phyloP scores from a whole-genome alignment of 2,329 filamentous ascomycete genomes.

The Ceratocystiopsis brevicomis region DNA sequence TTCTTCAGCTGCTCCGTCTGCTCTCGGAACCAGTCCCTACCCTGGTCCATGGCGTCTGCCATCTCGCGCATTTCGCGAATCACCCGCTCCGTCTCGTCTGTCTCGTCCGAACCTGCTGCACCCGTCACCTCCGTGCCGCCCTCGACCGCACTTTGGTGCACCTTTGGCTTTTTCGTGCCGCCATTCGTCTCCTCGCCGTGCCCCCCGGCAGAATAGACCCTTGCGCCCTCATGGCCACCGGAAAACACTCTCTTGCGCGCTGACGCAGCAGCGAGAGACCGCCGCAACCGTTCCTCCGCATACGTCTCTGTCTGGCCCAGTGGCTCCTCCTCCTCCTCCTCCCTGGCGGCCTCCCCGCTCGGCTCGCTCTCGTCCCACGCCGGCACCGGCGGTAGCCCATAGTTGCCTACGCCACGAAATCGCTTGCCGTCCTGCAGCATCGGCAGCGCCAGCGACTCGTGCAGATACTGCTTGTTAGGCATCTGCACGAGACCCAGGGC shows the following conservation, averaged over 20 bases:
- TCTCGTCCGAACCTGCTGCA: constrained; percentile 4
- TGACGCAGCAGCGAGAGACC: not conserved
- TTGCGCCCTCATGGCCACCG: not conserved
- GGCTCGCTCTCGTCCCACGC: not conserved
- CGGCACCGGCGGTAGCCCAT: constrained; percentile 14
- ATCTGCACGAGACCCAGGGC: constrained; percentile 22
- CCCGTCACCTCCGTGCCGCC: not conserved
- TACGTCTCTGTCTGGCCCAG: not conserved
- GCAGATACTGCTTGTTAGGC: constrained; percentile 16
- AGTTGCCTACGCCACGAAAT: constrained; percentile 20
- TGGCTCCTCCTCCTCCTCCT: not conserved
- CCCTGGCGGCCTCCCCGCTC: not conserved
- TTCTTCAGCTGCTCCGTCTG: constrained; percentile 22
- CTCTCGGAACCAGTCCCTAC: constrained; percentile 25
- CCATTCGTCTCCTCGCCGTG: not conserved
- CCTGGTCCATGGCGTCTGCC: constrained; percentile 27
- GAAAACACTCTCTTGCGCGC: constrained; percentile 5
- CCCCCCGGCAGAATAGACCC: not conserved
- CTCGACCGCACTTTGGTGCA: not conserved
- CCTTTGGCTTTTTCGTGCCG: constrained; percentile 4
- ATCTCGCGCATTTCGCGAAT: constrained; percentile 24
- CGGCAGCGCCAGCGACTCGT: constrained; percentile 26
- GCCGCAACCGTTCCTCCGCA: constrained; percentile 3
- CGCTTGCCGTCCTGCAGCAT: constrained; percentile 22
- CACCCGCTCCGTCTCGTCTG: constrained; percentile 13